Evolutionary conservation across 345 rosid species (phyloP), one percentile per base, ranked within the genome.

Genomic region (Eutrema japonicum): DNA sequence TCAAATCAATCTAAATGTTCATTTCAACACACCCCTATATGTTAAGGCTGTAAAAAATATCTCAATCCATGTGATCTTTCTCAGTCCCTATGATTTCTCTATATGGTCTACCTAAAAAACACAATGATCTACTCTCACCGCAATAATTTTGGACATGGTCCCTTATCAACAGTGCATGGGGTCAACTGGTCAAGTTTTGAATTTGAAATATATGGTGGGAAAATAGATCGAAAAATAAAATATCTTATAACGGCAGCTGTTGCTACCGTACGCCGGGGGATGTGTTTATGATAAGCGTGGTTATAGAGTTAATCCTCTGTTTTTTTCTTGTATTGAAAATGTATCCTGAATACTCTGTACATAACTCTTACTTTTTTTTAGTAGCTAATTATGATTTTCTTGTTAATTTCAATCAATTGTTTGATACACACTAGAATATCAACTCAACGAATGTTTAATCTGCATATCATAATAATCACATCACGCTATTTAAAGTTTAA

Each of bases 221-320:
- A 18, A 18, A 18, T 18, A 18, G 22, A 18, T 18, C 22, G 22
- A 18, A 18, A 18, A 18, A 18, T 18, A 18, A 18, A 18, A 18
- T 18, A 18, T 22, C 26, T 22, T 22, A 18, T 1, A 35, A 42
- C 53, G 64, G 45, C 56, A 45, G 26, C 6, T 57, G 18, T 59
- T 48, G 67, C 67, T 59, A 48, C 26, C 57, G 16, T 59, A 70
- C 66, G 38, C 67, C 18, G 18, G 36, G 32, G 33, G 2, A 0
- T 11, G 1, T 6, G 47, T n/a, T 7, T 4, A 18, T 18, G 22
- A 30, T 30, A 46, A 42, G 4, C 46, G 46, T n/a, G 9, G 22
- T 56, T 56, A 35, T 41, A 26, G 8, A 14, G 7, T 38, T 4
- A 3, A 2, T 59, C 48, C 65, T 38, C 29, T n/a, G 59, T 33